Evolutionary conservation across 1,284 basidiomycete genomes (phyloP), one percentile per base, ranked within the genome.

Genomic region (Paramarasmius palmivorus): DNA sequence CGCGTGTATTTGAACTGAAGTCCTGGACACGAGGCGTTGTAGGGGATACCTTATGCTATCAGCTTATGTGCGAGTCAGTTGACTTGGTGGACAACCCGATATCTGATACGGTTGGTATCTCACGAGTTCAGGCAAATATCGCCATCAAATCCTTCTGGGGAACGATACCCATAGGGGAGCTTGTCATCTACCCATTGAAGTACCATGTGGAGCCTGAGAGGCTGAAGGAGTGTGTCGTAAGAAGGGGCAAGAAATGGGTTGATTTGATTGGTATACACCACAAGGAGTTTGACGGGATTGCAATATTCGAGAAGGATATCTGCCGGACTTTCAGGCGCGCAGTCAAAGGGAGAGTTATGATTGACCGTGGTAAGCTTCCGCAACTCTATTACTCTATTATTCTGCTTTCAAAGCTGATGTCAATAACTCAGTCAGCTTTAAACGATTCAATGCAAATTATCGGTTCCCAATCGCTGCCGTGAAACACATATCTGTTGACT

Each of bases 221-320:
- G 9, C 55, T 82, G 32, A 64, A 70, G 37, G 63, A 68, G 50
- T 57, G 60, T 25, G 62, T 84, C 10, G 52, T 73, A 15, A 65
- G 65, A 38, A 68, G 83, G 10, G 83, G 82, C 5, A 71, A 70
- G 65, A 80, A 78, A 59, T 85, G 83, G 81, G 59, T 71, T n/a
- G 64, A 62, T 1, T 59, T 83, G 34, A 73, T 72, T 23, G 81
- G 81, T 1, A 64, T 79, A 10, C 80, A 82, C 54, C 82, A 84
- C 61, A 76, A 76, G 63, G 71, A 81, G 56, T 85, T 79, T 62
- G 67, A 71, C 20, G 83, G 81, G 0, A 70, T 76, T 35, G 80
- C 77, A 19, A 75, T 72, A 14, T 52, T 72, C 26, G 74, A 68
- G 54, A 54, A 56, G 2, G 64, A 57, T 7, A 67, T 68, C 37